Evolutionary conservation across 306 rosid genomes (phyloP), one percentile per base, ranked within the genome.

Genomic region (Casuarina glauca): DNA sequence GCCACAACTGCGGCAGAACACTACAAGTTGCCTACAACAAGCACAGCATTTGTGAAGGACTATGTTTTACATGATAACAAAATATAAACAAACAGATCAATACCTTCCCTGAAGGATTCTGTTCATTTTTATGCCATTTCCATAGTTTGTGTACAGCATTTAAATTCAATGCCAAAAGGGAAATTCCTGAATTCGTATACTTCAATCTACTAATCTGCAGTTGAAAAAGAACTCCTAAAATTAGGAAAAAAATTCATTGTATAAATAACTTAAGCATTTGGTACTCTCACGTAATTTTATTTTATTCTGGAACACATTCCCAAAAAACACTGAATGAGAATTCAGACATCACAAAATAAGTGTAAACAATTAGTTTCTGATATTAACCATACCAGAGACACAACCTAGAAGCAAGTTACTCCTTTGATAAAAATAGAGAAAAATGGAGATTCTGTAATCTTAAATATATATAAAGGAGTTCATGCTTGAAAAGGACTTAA

Each of bases 101-200:
- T 82, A 95, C 99, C 97, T 89, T 92, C 73, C 83, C 93, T 0
- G 89, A 2, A 9, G 75, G 5, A 67, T 76, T 94, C 73, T 92
- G 84, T 4, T 92, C 97, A 87, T 87, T 91, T 85, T 87, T 86
- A 90, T 89, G 97, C 99, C 99, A 95, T 86, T 88, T 95, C 99
- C 99, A 93, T 78, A 95, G 93, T 84, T 95, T 95, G 84, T 95
- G 99, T 80, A 92, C 97, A 38, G 97, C 99, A 92, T 91, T 95
- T 76, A 95, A 90, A 76, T 97, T 90, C 85, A 95, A 89, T 51
- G 97, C 99, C 86, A 95, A 82, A 81, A 95, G 81, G 5, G 97
- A 93, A 64, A 87, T 86, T 78, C 97, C 99, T 54, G 94, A 90
- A 85, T 95, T 93, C 58, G 97, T 95, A 82, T 95, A 95, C 66